Evolutionary conservation across 2,329 filamentous ascomycete genomes (phyloP).

Genomic region (Monosporascus ibericus): DNA sequence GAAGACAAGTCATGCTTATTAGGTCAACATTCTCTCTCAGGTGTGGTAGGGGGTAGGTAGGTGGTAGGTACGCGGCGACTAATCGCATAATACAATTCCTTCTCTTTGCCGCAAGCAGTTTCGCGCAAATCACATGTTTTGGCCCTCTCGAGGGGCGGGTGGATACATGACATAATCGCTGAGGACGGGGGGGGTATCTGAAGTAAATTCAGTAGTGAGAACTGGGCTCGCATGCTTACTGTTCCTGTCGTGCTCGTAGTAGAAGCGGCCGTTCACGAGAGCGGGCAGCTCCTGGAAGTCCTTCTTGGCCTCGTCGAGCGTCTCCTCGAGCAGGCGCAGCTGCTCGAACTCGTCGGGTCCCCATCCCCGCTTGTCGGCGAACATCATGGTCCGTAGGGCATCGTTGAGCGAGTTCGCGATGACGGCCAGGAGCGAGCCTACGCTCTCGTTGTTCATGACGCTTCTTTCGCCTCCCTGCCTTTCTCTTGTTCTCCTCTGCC

Average conservation of each 20-base stretch:
- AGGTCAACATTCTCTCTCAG: conserved; percentile 15
- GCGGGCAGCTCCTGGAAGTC: conserved; percentile 54
- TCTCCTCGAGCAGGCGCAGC: conserved; percentile 45
- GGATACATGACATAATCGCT: too few relatives aligned
- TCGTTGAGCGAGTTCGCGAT: conserved; percentile 50
- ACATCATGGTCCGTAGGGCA: conserved; percentile 46
- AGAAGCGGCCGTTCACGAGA: conserved; percentile 49
- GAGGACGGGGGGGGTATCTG: background rate
- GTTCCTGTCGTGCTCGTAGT: conserved; percentile 52
- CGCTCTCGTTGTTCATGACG: conserved; percentile 41
- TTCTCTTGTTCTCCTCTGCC: too few relatives aligned
- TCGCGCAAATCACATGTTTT: too few relatives aligned
- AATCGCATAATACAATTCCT: too few relatives aligned
- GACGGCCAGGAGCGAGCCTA: conserved; percentile 52
- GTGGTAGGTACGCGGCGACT: too few relatives aligned
- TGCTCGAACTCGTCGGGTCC: conserved; percentile 55
- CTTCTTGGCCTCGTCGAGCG: conserved; percentile 53
- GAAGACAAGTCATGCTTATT: conserved; percentile 11
- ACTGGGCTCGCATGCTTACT: conserved; percentile 31
- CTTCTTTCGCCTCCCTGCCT: background rate
- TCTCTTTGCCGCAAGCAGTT: too few relatives aligned
- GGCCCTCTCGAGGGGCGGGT: too few relatives aligned
- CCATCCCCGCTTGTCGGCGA: conserved; percentile 55
- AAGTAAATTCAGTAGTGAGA: background rate
- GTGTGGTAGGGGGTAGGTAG: background rate